Evolutionary conservation across 805 yeast genomes (phyloP).

Genomic region (Danielia reshetovae): DNA sequence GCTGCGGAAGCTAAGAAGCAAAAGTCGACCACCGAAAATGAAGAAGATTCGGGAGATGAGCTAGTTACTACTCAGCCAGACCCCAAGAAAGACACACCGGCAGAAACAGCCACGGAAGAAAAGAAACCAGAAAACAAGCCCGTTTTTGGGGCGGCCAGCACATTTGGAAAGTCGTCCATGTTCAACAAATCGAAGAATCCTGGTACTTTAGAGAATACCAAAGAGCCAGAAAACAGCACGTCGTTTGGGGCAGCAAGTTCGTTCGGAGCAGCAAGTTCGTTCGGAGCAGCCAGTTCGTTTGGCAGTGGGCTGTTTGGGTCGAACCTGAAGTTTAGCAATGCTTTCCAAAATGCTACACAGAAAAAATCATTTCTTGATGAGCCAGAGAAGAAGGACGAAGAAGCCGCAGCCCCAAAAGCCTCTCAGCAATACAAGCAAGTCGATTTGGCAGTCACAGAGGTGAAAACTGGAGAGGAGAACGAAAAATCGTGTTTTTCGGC

Average conservation of each 20-base stretch:
- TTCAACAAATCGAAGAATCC: constrained; percentile 23
- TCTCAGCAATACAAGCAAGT: constrained; percentile 50
- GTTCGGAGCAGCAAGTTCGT: background rate
- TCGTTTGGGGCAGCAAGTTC: constrained; percentile 2
- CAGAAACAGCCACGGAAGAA: background rate
- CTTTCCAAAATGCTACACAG: constrained; percentile 48
- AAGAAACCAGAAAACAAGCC: constrained; percentile 18
- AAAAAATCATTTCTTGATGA: constrained; percentile 59
- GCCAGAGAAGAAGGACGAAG: constrained; percentile 18
- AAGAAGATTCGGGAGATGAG: too few relatives aligned
- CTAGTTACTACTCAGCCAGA: too few relatives aligned
- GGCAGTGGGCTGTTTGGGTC: constrained; percentile 40
- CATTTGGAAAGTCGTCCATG: constrained; percentile 31
- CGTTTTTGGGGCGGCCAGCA: constrained; percentile 40
- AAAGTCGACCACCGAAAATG: too few relatives aligned
- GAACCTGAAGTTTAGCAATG: constrained; percentile 46
- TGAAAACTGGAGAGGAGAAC: constrained; percentile 86
- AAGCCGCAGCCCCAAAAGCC: constrained; percentile 23
- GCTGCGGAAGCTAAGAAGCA: background rate
- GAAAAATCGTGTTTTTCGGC: constrained; percentile 67
- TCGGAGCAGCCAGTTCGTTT: constrained; percentile 3
- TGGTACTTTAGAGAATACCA: constrained; percentile 24
- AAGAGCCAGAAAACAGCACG: background rate
- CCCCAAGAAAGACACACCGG: background rate
- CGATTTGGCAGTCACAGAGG: constrained; percentile 50